Evolutionary conservation across 1,139 yeast species (phyloP), one percentile per base, ranked within the genome.

Genomic region (Zhuliangozyma blackwelliae): DNA sequence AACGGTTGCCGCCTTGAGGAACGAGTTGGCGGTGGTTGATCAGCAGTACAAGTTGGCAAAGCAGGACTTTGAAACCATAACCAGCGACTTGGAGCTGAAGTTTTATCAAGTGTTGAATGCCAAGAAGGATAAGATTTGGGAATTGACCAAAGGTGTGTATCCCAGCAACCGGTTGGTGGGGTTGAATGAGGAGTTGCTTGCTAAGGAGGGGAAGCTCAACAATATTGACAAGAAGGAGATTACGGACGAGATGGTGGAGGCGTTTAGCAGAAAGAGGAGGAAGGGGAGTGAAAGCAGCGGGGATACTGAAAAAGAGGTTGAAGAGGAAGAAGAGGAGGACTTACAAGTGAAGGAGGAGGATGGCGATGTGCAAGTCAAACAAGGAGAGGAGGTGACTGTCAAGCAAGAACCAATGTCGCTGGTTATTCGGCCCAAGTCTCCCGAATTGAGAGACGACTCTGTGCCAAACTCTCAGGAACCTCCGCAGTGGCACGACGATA

Each of bases 111-210:
- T 65, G 5, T 49, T 70, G 32, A 58, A 61, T 37, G 43, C 63
- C 21, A 70, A 70, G 45, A 66, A 68, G 44, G 58, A 55, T 36
- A 54, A 47, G 41, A 69, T 69, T 8, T 56, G 66, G 50, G 55
- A 65, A 38, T 49, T 69, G 22, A 19, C 39, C 6, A 35, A 35
- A 13, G 29, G 11, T 6, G 27, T 29, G 10, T 26, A 28, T 8
- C 30, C 40, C 8, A 35, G 36, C 19, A 25, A 30, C 9, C 31
- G 37, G 25, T 35, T 45, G 25, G 35, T 29, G 9, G 43, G 40
- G 10, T 36, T 47, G 23, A 47, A 47, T 36, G 27, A 28, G 20
- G 35, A 16, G 10, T 43, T 35, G 21, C 25, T 40, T 21, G 27
- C 37, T 2, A 35, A 31, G n/a, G 41, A 42, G 33, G 41, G 43